Evolutionary conservation across 2,329 filamentous ascomycete genomes (phyloP).

Genomic region (Cryphonectria japonica): DNA sequence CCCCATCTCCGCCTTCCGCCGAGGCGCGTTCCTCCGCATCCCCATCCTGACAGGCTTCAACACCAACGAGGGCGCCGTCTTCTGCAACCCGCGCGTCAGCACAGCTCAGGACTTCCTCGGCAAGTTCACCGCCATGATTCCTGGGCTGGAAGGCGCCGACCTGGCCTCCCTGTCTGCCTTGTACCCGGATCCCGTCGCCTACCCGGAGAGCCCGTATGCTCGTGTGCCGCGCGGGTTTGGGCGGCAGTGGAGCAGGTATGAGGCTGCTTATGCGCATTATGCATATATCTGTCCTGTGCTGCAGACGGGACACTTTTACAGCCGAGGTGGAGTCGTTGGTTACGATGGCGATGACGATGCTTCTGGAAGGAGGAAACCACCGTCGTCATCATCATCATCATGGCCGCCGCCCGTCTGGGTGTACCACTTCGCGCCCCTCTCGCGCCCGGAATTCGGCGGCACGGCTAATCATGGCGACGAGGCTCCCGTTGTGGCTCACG

Average conservation of each 20-base stretch:
- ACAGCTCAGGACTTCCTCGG: conserved; percentile 55
- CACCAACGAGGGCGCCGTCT: conserved; percentile 69
- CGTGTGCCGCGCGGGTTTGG: conserved; percentile 47
- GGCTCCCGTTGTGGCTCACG: conserved; percentile 47
- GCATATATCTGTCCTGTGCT: conserved; percentile 68
- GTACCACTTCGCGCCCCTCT: conserved; percentile 60
- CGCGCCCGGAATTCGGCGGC: conserved; percentile 30
- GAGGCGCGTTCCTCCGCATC: conserved; percentile 56
- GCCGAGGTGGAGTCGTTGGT: conserved; percentile 22
- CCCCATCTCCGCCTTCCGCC: conserved; percentile 63
- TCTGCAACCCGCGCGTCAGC: conserved; percentile 57
- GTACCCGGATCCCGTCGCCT: conserved; percentile 63
- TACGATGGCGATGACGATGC: background rate
- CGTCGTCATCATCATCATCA: background rate
- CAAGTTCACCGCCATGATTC: conserved; percentile 67
- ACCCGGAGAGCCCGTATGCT: conserved; percentile 46
- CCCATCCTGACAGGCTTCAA: conserved; percentile 73
- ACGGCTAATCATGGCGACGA: conserved; percentile 55
- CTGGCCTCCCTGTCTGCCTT: conserved; percentile 58
- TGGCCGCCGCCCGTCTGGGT: conserved; percentile 13
- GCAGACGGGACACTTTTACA: conserved; percentile 56
- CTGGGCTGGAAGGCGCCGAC: conserved; percentile 55
- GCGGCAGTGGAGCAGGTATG: conserved; percentile 59
- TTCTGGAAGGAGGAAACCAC: background rate
- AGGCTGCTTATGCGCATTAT: conserved; percentile 66